Evolutionary conservation across 495 filamentous ascomycete genomes (phyloP).

Genomic region (Aspergillus olivimuriae): DNA sequence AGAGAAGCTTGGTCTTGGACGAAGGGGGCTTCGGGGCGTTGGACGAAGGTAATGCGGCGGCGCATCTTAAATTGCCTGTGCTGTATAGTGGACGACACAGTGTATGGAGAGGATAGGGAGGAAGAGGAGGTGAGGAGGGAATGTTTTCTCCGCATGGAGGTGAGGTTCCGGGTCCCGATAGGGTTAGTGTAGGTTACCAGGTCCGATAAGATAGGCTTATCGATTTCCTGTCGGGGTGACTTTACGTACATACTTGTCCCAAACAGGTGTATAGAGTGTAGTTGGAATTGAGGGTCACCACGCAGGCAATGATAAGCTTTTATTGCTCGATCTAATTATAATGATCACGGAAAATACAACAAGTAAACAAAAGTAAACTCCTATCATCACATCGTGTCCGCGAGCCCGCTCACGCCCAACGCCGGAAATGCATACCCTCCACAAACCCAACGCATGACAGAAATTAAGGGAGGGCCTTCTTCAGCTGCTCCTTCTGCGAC

Average conservation of each 20-base stretch:
- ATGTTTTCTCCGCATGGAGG: no score
- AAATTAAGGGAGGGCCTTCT: conserved; percentile 54
- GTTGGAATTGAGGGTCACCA: background rate
- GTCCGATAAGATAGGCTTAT: conserved; percentile 1
- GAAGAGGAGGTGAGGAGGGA: background rate
- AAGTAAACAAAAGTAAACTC: conserved; percentile 1
- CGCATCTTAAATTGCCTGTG: no score
- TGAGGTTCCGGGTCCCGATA: no score
- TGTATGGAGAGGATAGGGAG: conserved; percentile 14
- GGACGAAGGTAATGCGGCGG: conserved; percentile 77
- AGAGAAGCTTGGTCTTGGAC: conserved; percentile 54
- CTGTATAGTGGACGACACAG: no score
- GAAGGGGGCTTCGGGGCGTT: conserved; percentile 53
- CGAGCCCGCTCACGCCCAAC: conserved; percentile 20
- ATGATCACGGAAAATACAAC: background rate
- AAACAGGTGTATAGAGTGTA: no score
- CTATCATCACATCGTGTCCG: conserved; percentile 10
- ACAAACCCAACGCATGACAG: background rate
- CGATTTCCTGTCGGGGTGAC: no score
- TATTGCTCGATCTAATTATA: background rate
- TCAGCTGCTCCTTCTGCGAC: conserved; percentile 70
- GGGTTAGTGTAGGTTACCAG: background rate
- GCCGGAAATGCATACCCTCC: conserved; percentile 18
- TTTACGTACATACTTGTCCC: no score
- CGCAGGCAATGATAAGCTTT: background rate